Evolutionary conservation across 805 yeast genomes (phyloP), one percentile per base, ranked within the genome.

Genomic region (Metschnikowia baotianmanensis): DNA sequence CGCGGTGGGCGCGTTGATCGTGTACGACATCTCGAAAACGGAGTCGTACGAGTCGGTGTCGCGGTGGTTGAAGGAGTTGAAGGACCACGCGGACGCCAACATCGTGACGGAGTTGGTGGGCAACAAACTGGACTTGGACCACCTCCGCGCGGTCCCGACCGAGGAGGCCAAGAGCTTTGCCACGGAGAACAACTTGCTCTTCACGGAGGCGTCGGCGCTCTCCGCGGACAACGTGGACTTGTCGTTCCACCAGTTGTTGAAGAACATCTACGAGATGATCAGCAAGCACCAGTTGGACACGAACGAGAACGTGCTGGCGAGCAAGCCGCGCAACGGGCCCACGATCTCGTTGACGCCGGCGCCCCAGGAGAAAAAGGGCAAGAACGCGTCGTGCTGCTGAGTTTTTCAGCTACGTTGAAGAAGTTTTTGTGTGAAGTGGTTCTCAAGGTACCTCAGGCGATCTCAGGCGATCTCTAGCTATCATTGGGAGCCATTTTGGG

Each of bases 151-250:
- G 0, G 96, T 93, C 16, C 96, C 98, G 45, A 90, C 97, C 23
- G 98, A 93, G 44, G 99, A 93, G 67, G 99, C 98, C 45, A 85
- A 83, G 66, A 86, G 83, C 58, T 90, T 90, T 69, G 96, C 96
- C 28, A 79, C 86, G 45, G 97, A 93, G 66, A 90, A 93, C 70
- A 86, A 80, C 62, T 74, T 93, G 55, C 72, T 93, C 56, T 93
- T 93, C 62, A 91, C 96, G 33, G 99, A 93, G 72, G 95, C 98
- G 12, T 83, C 95, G 46, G 99, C 98, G 20, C 76, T 93, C 48
- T 87, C 87, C 53, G 83, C 96, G 32, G 95, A 91, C 58, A 93
- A 93, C 63, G 99, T 93, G 43, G 98, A 93, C 62, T 74, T 81
- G 51, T 90, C 97, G 7, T 93, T 93, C 77, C 87, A 89, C 62